phyloP scores from a whole-genome alignment of 2,329 filamentous ascomycete genomes.

The Colletotrichum acutatum region DNA sequence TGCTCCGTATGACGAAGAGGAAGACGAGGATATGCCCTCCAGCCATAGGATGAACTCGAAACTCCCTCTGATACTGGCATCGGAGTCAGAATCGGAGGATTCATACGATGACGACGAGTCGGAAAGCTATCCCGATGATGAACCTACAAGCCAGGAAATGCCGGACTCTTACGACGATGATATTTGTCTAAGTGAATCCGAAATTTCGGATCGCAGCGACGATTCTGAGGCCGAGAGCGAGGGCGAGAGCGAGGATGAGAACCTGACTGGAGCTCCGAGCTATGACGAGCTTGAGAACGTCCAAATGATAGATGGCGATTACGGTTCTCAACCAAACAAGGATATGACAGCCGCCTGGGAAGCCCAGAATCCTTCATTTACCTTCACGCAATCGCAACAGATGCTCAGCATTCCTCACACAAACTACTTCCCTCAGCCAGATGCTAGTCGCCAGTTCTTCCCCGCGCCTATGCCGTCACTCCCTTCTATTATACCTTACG shows the following conservation, averaged over 20 bases:
- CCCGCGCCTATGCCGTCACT: not conserved
- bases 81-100: conserved; percentile 4
- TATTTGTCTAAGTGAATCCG: conserved; percentile 36
- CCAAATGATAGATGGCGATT: not conserved
- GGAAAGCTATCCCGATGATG: conserved; percentile 9
- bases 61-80: not conserved
- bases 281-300: not conserved
- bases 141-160: not conserved
- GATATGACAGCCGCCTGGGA: not conserved
- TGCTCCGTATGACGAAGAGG: conserved; percentile 19
- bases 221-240: conserved; percentile 34
- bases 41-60: not conserved
- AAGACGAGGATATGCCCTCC: not conserved
- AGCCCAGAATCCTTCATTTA: not conserved
- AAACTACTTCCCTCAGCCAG: not conserved
- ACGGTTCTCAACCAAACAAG: not conserved
- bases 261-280: not conserved
- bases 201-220: conserved; percentile 44
- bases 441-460: not conserved
- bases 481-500: not conserved
- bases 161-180: conserved; percentile 15
- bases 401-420: not conserved
- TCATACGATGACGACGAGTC: not conserved
- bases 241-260: not conserved
- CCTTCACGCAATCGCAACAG: not conserved